Base-by-base conservation (phyloP, 768 basidiomycete genomes). In the Trametes maxima region DNA sequence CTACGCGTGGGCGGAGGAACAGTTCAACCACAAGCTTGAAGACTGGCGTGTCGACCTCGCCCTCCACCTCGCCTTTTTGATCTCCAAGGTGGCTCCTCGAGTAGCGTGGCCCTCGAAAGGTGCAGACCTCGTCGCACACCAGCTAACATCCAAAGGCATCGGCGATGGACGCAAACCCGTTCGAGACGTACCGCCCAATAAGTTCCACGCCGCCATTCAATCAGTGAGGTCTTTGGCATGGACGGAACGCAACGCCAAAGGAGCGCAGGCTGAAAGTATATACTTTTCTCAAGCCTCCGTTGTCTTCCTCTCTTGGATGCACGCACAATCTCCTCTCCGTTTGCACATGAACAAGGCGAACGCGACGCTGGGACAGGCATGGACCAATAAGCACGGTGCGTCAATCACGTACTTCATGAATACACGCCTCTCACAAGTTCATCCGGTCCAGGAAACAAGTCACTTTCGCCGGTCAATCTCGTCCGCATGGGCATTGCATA, bases 41-140 rank as follows among this genome's bases (percentile, higher is more conserved):
- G 49, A 50, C 33, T 50, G 49, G 49, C 49, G 49, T 21, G 35
- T 28, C 35, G 49, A 50, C 37, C 49, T 50, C 49, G 49, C 49
- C 12, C 33, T 50, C 3, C 49, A 50, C 33, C 49, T 50, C 17
- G 49, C 49, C 13, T 50, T 35, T 35, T 35, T 50, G 13, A 50
- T 50, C 28, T 50, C 49, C 33, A 50, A 50, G 33, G 35, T 50
- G 33, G 12, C 28, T 17, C 49, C 49, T 6, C 3, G 37, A 7
- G 49, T 50, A 8, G 28, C 14, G 13, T 50, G 49, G 49, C 49
- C 49, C 8, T 13, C 46, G 19, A 24, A 36, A 28, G 37, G 28
- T 14, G 37, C 37, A 39, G 14, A 39, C 37, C 7, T 39, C 37
- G 8, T 39, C 37, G 8, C 7, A 39, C 37, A 7, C 37, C 37